Conservation (phyloP, 2,329 filamentous ascomycete genomes). For the Venturia nashicola region DNA sequence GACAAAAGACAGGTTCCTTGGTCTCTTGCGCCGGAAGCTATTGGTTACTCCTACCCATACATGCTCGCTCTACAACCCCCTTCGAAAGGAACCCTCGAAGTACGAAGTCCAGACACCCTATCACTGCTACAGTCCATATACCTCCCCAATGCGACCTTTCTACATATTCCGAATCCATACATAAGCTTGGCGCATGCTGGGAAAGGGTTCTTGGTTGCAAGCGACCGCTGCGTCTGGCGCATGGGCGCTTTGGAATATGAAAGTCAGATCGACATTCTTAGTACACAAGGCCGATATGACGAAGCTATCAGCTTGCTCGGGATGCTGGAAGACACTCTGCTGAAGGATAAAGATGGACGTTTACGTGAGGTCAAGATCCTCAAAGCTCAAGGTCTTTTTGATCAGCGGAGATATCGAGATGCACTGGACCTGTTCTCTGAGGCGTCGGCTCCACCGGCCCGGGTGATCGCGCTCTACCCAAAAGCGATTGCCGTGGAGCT, state of each 20-base stretch:
- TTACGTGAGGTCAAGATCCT: slow-evolving; percentile 79
- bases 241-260: slow-evolving; percentile 93
- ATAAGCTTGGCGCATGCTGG: slow-evolving; percentile 90
- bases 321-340: slow-evolving; percentile 84
- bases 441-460: slow-evolving; percentile 77
- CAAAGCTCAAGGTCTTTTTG: slow-evolving; percentile 79
- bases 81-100: slow-evolving; percentile 73
- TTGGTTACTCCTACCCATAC: slow-evolving; percentile 96
- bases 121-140: slow-evolving; percentile 78
- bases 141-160: slow-evolving; percentile 66
- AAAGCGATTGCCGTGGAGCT: slow-evolving; percentile 71
- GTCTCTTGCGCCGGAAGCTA: slow-evolving; percentile 73
- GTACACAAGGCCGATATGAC: slow-evolving; percentile 63
- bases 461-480: slow-evolving; percentile 77
- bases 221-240: slow-evolving; percentile 85
- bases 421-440: slow-evolving; percentile 86
- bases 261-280: slow-evolving; percentile 71
- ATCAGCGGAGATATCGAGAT: slow-evolving; percentile 67
- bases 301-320: slow-evolving; percentile 82
- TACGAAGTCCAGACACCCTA: slow-evolving; percentile 83
- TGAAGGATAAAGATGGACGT: slow-evolving; percentile 69
- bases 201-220: slow-evolving; percentile 89
- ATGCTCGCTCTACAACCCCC: slow-evolving; percentile 76
- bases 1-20: slow-evolving; percentile 87
- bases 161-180: slow-evolving; percentile 87